These are phyloP conservation scores for Chiua virens DNA, from an alignment of 768 basidiomycete genomes.

Conservation along the genomic window DNA sequence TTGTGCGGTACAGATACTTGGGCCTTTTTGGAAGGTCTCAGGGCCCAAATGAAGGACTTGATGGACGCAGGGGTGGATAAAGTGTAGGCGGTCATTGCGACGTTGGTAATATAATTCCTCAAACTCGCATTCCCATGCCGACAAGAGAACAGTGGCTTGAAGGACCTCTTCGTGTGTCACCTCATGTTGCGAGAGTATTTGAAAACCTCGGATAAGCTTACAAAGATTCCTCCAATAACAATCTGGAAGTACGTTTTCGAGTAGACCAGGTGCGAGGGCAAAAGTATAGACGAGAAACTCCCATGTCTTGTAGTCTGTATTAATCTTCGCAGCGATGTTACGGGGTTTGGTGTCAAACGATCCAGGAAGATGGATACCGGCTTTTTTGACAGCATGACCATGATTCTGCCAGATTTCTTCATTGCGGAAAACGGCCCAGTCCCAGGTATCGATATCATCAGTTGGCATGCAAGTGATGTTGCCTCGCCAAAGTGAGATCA, in stretches of 20 bases:
- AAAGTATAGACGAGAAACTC: conserved; percentile 24
- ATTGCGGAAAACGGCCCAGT: background rate
- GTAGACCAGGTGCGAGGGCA: conserved; percentile 16
- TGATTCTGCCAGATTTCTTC: background rate
- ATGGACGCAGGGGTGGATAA: background rate
- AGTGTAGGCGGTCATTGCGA: background rate
- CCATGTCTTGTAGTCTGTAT: conserved; percentile 29
- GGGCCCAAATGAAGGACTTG: background rate
- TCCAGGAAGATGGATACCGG: background rate
- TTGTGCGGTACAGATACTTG: no score
- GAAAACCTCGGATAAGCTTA: no score
- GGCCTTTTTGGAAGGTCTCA: no score
- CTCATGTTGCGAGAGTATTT: conserved; percentile 4
- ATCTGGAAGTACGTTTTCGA: conserved; percentile 12
- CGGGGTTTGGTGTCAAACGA: conserved; percentile 14
- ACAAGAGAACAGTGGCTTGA: background rate
- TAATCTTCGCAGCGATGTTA: conserved; percentile 28
- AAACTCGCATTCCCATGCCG: background rate
- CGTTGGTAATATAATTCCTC: background rate
- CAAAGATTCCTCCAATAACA: conserved; percentile 12
- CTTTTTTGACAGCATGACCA: background rate
- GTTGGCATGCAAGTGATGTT: background rate
- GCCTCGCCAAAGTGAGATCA: background rate
- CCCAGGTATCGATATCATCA: background rate
- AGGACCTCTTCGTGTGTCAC: conserved; percentile 1